A percentile compares a stretch with the other conserved stretches of the same genome.
Evolutionary conservation across 1,139 yeast genomes (phyloP).

Genomic region (Zygosaccharomyces pseudobailii): DNA sequence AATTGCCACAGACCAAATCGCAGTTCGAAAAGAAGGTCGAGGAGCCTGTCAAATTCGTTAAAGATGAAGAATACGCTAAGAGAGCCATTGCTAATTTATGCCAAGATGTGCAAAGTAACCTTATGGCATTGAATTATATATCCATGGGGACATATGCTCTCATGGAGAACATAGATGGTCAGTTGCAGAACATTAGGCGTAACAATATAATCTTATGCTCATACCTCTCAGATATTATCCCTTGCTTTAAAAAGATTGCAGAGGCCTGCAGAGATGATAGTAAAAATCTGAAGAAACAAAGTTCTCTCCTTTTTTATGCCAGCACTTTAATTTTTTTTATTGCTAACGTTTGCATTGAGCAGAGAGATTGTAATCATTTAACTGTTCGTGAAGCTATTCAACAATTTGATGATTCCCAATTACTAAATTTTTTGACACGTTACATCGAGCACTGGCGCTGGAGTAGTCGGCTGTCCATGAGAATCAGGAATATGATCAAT

Average conservation of each 20-base stretch:
- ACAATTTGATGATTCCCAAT: constrained; percentile 32
- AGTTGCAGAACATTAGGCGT: constrained; percentile 19
- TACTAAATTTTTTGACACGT: constrained; percentile 45
- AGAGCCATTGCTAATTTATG: constrained; percentile 9
- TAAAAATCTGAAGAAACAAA: constrained; percentile 18
- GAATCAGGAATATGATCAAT: constrained; percentile 51
- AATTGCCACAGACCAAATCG: constrained; percentile 15
- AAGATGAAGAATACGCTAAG: constrained; percentile 19
- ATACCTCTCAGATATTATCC: constrained; percentile 13
- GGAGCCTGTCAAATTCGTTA: constrained; percentile 21
- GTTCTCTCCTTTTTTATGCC: constrained; percentile 36
- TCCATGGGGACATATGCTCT: constrained; percentile 24
- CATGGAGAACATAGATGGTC: constrained; percentile 14
- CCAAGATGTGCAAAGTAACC: constrained; percentile 8
- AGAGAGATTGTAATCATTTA: constrained; percentile 16
- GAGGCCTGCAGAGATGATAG: constrained; percentile 25
- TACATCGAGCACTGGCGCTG: constrained; percentile 68
- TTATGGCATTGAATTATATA: constrained; percentile 25
- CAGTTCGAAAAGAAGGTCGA: constrained; percentile 19
- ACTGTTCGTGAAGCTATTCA: constrained; percentile 13
- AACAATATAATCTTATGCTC: constrained; percentile 20
- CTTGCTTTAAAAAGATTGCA: constrained; percentile 25
- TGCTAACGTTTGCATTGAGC: constrained; percentile 30
- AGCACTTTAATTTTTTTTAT: constrained; percentile 55
- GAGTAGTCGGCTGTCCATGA: constrained; percentile 39